These are phyloP conservation scores for Myriosclerotinia scirpicola DNA, from an alignment of 2,329 filamentous ascomycete species.

Conservation along the genomic window DNA sequence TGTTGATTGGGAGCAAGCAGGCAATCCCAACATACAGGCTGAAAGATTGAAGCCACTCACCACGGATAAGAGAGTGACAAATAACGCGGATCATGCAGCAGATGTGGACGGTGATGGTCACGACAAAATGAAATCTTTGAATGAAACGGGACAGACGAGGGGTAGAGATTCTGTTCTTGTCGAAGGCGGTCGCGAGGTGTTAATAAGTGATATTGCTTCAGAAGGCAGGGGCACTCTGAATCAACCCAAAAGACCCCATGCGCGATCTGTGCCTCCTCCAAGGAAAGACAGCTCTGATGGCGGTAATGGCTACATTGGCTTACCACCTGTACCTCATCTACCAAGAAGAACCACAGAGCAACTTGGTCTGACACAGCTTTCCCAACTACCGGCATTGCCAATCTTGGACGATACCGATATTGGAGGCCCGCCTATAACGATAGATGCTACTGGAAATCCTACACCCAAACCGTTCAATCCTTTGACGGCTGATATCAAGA, in stretches of 20 bases:
- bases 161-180: constrained; percentile 72
- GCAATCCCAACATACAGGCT: constrained; percentile 46
- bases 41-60: constrained; percentile 42
- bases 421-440: constrained; percentile 66
- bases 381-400: constrained; percentile 70
- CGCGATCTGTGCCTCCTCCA: constrained; percentile 29
- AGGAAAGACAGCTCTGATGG: constrained; percentile 29
- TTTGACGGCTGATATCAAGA: constrained; percentile 66
- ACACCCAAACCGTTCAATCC: constrained; percentile 50
- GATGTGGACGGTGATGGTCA: constrained; percentile 77
- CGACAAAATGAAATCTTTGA: constrained; percentile 71
- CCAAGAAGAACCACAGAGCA: constrained; percentile 64
- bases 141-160: constrained; percentile 58
- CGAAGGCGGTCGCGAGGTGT: constrained; percentile 66
- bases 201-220: constrained; percentile 61
- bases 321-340: constrained; percentile 60
- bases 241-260: constrained; percentile 50
- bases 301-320: constrained; percentile 46
- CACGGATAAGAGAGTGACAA: constrained; percentile 57
- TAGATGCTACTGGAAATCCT: constrained; percentile 54
- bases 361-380: constrained; percentile 65
- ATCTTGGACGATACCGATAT: constrained; percentile 77
- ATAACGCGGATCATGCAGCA: constrained; percentile 62
- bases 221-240: constrained; percentile 63
- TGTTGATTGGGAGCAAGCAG: constrained; percentile 48